Base-by-base conservation (phyloP, 768 basidiomycete genomes). In the Lentinus tigrinus region DNA sequence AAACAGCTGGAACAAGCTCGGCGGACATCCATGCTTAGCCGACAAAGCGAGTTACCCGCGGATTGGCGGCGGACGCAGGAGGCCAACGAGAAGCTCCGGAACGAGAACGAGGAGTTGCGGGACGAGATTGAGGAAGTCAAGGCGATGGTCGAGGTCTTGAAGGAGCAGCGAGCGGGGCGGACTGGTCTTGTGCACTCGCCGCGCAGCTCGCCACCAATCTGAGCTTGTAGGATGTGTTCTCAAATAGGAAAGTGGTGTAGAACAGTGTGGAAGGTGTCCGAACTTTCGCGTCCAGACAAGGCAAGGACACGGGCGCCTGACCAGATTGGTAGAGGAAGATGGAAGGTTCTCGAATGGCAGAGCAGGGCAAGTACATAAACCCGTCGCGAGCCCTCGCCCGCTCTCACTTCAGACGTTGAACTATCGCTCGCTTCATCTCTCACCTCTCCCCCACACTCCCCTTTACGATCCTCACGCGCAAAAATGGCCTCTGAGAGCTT, bases 401-500 rank as follows among this genome's bases (percentile, higher is more conserved):
- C 56, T 55, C 62, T n/a, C n/a, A n/a, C n/a, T 37, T 50, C 57
- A 56, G 60, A 60, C 49, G 54, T 62, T 60, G 54, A 47, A 51
- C n/a, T n/a, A n/a, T 52, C 58, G 58, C 44, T 37, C 36, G 42
- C 53, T 50, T 46, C 21, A 16, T 19, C 36, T 50, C 49, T 38
- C 49, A 37, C 46, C 57, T 47, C 52, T 50, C 13, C 39, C 51
- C 26, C 50, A 26, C 39, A 43, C 51, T 56, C 37, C 60, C 56
- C 60, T 16, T 67, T 67, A 62, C 64, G 64, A 39, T 23, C 42
- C 31, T 36, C 28, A 39, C 24, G 38, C 61, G 54, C 63, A 58
- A 72, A 72, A 76, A 89, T 90, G 89, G 84, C 88, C 68, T 76
- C 86, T 57, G 91, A 94, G 79, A 88, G 85, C 79, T 94, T 94